Conservation (phyloP, 352 stramenopile species). For the Globisporangium takayamanum region DNA sequence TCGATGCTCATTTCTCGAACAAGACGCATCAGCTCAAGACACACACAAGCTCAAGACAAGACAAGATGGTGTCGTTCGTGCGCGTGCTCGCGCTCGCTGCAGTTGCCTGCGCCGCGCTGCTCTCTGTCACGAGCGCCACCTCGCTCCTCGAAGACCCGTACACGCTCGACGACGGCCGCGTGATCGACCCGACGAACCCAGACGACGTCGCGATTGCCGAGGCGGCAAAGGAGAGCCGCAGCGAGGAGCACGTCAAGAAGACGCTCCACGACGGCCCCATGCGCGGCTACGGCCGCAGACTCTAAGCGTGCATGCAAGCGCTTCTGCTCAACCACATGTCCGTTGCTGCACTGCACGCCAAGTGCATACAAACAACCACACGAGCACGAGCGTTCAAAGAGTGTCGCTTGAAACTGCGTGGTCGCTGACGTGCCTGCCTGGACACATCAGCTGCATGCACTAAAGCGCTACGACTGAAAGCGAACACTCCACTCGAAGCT, state of each 20-base stretch:
- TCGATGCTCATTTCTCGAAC: background rate
- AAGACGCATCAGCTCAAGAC: background rate
- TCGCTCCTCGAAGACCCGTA: constrained; percentile 5
- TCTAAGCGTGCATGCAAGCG: background rate
- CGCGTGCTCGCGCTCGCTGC: constrained; percentile 1
- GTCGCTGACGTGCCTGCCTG: too few relatives aligned
- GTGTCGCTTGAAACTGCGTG: too few relatives aligned
- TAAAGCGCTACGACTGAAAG: too few relatives aligned
- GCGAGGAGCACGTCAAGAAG: background rate
- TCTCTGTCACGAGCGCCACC: background rate
- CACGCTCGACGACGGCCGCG: constrained; percentile 5
- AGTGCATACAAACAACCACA: too few relatives aligned
- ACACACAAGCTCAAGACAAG: background rate
- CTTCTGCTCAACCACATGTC: background rate
- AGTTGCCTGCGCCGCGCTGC: background rate
- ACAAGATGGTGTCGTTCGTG: constrained; percentile 3
- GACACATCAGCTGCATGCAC: too few relatives aligned
- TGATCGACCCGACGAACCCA: constrained; percentile 6
- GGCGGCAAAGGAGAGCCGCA: background rate
- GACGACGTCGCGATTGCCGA: constrained; percentile 1
- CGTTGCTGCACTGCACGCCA: background rate
- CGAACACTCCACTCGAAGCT: too few relatives aligned
- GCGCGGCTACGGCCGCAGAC: constrained; percentile 1
- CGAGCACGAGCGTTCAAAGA: too few relatives aligned
- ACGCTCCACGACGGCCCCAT: constrained; percentile 8